phyloP scores from a whole-genome alignment of 116 monocot species.

The Posidonia oceanica region DNA sequence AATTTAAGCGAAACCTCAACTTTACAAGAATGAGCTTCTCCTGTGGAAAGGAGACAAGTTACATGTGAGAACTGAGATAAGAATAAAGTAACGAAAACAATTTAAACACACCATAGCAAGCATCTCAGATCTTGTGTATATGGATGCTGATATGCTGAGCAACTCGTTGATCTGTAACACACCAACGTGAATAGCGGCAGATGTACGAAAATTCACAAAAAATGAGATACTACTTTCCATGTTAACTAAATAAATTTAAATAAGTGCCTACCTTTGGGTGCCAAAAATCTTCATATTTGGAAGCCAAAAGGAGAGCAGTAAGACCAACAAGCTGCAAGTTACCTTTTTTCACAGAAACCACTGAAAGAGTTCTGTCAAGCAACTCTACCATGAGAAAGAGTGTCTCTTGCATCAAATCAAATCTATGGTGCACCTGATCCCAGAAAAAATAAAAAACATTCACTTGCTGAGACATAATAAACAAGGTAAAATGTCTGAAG shows the following conservation, averaged over 20 bases:
- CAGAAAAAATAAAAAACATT: neutral
- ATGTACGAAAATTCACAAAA: neutral
- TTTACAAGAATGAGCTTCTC: slow-evolving; percentile 27
- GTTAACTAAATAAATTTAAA: neutral
- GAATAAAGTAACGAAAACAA: neutral
- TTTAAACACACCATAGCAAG: slow-evolving; percentile 44
- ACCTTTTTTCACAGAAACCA: slow-evolving; percentile 29
- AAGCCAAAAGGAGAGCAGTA: slow-evolving; percentile 45
- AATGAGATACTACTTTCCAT: neutral
- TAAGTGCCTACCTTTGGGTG: slow-evolving; percentile 38
- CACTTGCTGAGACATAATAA: neutral
- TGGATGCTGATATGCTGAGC: slow-evolving; percentile 33
- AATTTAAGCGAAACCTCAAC: slow-evolving; percentile 31
- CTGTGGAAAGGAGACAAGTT: slow-evolving; percentile 16
- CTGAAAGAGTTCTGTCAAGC: slow-evolving; percentile 49
- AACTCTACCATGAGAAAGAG: slow-evolving; percentile 64
- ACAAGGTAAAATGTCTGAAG: neutral
- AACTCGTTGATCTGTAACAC: slow-evolving; percentile 38
- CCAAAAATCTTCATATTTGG: slow-evolving; percentile 72
- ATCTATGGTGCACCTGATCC: slow-evolving; percentile 49
- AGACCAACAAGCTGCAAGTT: slow-evolving; percentile 57
- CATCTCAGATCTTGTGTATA: slow-evolving; percentile 34
- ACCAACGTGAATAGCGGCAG: neutral
- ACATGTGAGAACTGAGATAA: neutral
- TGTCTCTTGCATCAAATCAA: slow-evolving; percentile 68